Percentiles rank a stretch among this genome's conserved stretches.
phyloP scores from a whole-genome alignment of 2,329 filamentous ascomycete genomes.

The Fusarium nematophilum region DNA sequence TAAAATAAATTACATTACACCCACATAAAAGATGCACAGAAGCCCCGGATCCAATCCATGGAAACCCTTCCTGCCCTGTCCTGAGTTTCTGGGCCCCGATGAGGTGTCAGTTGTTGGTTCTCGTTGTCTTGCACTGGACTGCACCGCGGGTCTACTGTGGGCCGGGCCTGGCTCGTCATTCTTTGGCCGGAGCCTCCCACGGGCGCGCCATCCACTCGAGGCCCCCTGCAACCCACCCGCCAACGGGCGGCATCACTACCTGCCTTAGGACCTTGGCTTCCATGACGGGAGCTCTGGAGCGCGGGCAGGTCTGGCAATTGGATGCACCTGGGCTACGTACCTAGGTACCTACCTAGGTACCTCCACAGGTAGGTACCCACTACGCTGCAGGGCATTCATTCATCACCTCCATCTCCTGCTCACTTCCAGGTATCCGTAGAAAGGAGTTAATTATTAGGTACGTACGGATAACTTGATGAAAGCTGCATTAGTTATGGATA shows the following conservation, averaged over 20 bases:
- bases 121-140: conserved; percentile 4
- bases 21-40: conserved; percentile 9
- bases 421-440: too few species aligned
- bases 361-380: too few species aligned
- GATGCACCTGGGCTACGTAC: too few species aligned
- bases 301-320: neutral
- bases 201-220: conserved; percentile 1
- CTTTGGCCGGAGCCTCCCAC: neutral
- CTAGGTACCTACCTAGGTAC: too few species aligned
- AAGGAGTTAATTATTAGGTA: neutral
- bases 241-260: conserved; percentile 4
- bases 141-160: conserved; percentile 7
- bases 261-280: too few species aligned
- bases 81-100: conserved; percentile 8
- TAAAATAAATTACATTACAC: neutral
- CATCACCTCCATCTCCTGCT: too few species aligned
- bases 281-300: neutral
- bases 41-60: conserved; percentile 4
- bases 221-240: conserved; percentile 11
- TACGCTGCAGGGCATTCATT: too few species aligned
- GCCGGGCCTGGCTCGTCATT: conserved; percentile 2
- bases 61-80: neutral
- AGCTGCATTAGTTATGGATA: neutral
- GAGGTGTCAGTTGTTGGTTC: conserved; percentile 26
- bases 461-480: too few species aligned